Evolutionary conservation across 2,329 filamentous ascomycete genomes (phyloP).

Genomic region (Thyridium curvatum): DNA sequence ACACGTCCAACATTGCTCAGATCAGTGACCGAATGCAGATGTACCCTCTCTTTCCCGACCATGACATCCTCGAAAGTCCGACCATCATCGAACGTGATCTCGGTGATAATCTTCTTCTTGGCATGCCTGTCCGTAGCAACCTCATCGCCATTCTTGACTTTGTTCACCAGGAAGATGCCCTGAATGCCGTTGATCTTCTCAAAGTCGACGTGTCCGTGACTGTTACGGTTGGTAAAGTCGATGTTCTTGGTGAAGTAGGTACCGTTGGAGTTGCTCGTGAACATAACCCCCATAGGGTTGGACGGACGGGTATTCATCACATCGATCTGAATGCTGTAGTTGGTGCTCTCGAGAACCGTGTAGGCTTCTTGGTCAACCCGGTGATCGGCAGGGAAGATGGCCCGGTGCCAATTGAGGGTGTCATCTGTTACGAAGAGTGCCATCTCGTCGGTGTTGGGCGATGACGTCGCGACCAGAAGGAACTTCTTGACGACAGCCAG

Average conservation of each 20-base stretch:
- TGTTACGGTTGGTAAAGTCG: conserved; percentile 84
- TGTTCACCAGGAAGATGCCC: conserved; percentile 85
- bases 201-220: conserved; percentile 77
- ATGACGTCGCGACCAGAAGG: conserved; percentile 75
- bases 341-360: conserved; percentile 90
- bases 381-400: conserved; percentile 79
- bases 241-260: conserved; percentile 92
- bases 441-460: conserved; percentile 79
- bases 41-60: conserved; percentile 56
- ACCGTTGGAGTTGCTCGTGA: conserved; percentile 95
- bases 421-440: conserved; percentile 86
- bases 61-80: conserved; percentile 74
- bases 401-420: conserved; percentile 80
- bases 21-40: conserved; percentile 89
- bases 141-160: conserved; percentile 78
- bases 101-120: conserved; percentile 65
- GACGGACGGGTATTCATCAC: conserved; percentile 66
- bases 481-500: conserved; percentile 81
- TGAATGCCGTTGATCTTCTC: conserved; percentile 90
- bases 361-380: conserved; percentile 79
- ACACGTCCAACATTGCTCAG: conserved; percentile 76
- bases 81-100: conserved; percentile 94
- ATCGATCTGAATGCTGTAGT: conserved; percentile 96
- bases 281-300: conserved; percentile 76
- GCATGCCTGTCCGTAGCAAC: conserved; percentile 47